Conservation (phyloP, 768 basidiomycete genomes). For the Tubosaeta brunneosetosa region DNA sequence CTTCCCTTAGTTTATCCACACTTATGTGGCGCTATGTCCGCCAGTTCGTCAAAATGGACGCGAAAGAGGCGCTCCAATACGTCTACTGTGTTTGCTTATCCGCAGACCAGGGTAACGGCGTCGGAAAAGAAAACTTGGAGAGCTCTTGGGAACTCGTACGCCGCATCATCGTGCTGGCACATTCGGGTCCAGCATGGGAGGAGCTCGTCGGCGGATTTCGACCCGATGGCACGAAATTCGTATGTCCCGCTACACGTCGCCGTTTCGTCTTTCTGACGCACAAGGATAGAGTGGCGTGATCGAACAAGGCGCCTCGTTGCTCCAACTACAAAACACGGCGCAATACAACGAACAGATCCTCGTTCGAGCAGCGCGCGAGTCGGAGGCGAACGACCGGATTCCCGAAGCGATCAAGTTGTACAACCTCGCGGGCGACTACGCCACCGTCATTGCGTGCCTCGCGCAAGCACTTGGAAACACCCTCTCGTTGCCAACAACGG, state of each 20-base stretch:
- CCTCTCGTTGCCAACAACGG: constrained; percentile 55
- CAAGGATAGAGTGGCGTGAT: constrained; percentile 73
- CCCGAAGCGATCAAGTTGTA: constrained; percentile 93
- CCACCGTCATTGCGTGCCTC: constrained; percentile 82
- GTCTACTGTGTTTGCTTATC: constrained; percentile 81
- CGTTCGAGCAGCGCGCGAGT: constrained; percentile 73
- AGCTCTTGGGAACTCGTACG: constrained; percentile 76
- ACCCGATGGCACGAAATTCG: constrained; percentile 84
- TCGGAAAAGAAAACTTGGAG: constrained; percentile 84
- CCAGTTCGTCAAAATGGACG: constrained; percentile 88
- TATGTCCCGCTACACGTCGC: constrained; percentile 37
- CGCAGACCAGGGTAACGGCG: constrained; percentile 61
- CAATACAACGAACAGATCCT: constrained; percentile 83
- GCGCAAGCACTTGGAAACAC: constrained; percentile 85
- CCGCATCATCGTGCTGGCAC: constrained; percentile 73
- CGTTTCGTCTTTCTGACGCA: neutral
- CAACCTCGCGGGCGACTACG: constrained; percentile 89
- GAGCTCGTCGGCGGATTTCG: constrained; percentile 92
- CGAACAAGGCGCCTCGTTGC: constrained; percentile 73
- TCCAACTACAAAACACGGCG: constrained; percentile 61
- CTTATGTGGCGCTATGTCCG: constrained; percentile 91
- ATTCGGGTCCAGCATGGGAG: constrained; percentile 81
- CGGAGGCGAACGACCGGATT: constrained; percentile 78
- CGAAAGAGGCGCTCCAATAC: constrained; percentile 91
- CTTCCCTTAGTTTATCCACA: constrained; percentile 76